Conservation (phyloP, 306 rosid genomes). For the Albizia julibrissin region DNA sequence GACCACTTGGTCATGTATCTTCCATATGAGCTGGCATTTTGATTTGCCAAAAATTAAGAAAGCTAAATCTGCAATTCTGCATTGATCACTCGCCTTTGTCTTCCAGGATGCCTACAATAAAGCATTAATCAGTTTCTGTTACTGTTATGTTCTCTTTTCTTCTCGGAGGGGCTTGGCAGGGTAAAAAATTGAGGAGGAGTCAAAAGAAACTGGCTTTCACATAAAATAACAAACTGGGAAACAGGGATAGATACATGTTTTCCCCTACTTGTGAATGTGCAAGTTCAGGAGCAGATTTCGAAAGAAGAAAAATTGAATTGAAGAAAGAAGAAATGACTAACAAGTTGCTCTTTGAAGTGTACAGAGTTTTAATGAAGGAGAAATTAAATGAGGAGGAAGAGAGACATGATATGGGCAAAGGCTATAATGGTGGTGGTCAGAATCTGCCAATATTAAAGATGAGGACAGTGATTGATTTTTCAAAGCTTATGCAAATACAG, state of each 20-base stretch:
- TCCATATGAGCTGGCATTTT: conserved; percentile 20
- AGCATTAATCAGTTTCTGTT: not conserved
- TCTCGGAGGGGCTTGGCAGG: not conserved
- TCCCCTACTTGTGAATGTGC: not conserved
- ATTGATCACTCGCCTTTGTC: not conserved
- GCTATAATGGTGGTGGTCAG: conserved; percentile 10
- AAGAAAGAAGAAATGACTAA: not conserved
- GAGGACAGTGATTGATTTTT: not conserved
- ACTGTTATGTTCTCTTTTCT: not conserved
- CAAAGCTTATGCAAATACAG: not conserved
- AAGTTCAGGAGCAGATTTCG: not conserved
- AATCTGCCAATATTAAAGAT: conserved; percentile 9
- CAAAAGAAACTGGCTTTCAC: not conserved
- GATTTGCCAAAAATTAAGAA: not conserved
- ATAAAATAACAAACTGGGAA: not conserved
- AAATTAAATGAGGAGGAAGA: conserved; percentile 28
- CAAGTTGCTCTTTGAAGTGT: not conserved
- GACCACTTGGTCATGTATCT: conserved; percentile 20
- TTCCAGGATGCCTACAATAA: not conserved
- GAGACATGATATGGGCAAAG: not conserved
- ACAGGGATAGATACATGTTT: not conserved
- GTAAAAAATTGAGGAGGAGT: not conserved
- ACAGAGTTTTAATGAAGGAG: not conserved
- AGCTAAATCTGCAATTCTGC: not conserved
- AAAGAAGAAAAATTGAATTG: not conserved